Base-by-base conservation (phyloP, 2,329 filamentous ascomycete genomes). In the Penicillium brasilianum region DNA sequence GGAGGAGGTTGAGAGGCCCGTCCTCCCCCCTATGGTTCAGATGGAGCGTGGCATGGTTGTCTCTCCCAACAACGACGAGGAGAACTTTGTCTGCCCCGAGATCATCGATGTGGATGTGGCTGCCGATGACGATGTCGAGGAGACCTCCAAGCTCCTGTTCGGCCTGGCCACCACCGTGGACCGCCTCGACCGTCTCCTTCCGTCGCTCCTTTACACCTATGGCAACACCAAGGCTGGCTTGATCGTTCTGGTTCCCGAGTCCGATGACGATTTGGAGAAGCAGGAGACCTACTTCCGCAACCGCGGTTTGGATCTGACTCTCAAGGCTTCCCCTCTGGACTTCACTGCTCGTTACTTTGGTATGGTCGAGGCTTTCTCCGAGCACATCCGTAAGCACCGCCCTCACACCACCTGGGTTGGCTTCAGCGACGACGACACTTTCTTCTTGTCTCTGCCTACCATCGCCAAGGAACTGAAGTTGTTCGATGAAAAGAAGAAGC, bases 371-470 rank as follows among this genome's bases (percentile, higher is more conserved):
- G 77, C 76, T 1, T 79, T 80, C 62, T 69, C 69, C 7, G 69
- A 77, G 28, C 69, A 73, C 61, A 78, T 80, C 60, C 72, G 74
- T 55, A 74, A 71, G 52, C 67, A 75, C 61, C 76, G 76, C 44
- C 77, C 76, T 30, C 69, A 79, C 58, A 79, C 76, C 51, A 74
- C 69, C 25, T 80, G 78, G 78, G 72, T 80, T 53, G 71, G 76
- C 64, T 79, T 76, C 63, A 78, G 78, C 25, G 78, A 80, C 52
- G 78, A 80, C 57, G 78, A 80, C 57, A 80, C 78, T 32, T 80
- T 78, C 69, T 80, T 78, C 68, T 67, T 76, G 32, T 78, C 76
- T 32, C 71, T 80, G 22, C 70, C 75, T 14, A 74, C 73, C 18
- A 65, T 80, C 25, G 75, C 76, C 11, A 69, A 77, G 59, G 74